Base-by-base conservation (phyloP, 2,329 filamentous ascomycete species). In the Colletotrichum chlorophyti region DNA sequence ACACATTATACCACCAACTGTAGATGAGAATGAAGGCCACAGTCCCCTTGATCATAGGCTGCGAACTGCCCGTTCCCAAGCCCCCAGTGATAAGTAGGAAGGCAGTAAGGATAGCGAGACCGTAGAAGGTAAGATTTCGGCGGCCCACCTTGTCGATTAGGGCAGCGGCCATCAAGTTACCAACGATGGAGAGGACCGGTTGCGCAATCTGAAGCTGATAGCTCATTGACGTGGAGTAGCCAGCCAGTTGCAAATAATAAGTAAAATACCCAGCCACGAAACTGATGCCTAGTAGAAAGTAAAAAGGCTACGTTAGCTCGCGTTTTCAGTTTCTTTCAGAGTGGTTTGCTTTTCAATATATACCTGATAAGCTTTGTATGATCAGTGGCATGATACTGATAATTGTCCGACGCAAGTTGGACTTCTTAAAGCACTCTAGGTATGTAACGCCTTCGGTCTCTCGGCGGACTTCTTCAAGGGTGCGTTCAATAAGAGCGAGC, bases 181-280 rank as follows among this genome's bases (percentile, higher is more conserved):
- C 76, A 4, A 73, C 38, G 23, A 76, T 69, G 6, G 72, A 76
- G 7, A 75, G 54, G 3, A 71, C 68, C 35, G 75, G 74, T 51
- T 77, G 74, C 9, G 69, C 67, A 42, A 77, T 78, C 38, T 75
- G 70, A 4, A 78, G 65, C 41, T 65, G 70, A 65, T 76, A 78
- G 50, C 68, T 71, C 62, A 66, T 69, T 2, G 60, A 48, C 0
- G 70, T 72, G 32, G 67, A 69, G 60, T 73, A 77, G 8, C 76
- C 76, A 5, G 76, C 75, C 3, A 78, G 65, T 55, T 79, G 72
- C 27, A 72, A 65, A 60, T 78, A 78, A 62, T 79, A 79, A 3
- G 63, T 64, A 26, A 54, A 60, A 26, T 63, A 64, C 3, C 62
- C 58, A 24, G 62, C 61, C 8, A 63, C 27, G 17, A 46, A 46